These are phyloP conservation scores for Bruguiera parviflora DNA, from an alignment of 345 rosid species.

Conservation along the genomic window DNA sequence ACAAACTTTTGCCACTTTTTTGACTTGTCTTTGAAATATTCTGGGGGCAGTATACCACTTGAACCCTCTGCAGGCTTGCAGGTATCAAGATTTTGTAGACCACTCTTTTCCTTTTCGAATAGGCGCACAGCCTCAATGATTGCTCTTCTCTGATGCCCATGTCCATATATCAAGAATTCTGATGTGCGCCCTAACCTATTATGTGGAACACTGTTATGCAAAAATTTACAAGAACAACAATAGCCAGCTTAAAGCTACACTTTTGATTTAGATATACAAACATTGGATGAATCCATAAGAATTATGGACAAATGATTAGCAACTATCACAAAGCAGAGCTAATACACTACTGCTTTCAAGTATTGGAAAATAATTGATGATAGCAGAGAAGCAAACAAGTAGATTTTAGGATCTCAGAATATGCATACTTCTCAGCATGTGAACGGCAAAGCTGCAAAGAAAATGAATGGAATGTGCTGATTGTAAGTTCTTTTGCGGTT, in stretches of 20 bases:
- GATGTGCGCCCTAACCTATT: slow-evolving; percentile 75
- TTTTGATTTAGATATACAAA: neutral
- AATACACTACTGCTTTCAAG: too few relatives aligned
- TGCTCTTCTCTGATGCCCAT: slow-evolving; percentile 93
- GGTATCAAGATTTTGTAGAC: slow-evolving; percentile 22
- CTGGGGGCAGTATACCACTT: slow-evolving; percentile 37
- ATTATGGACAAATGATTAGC: neutral
- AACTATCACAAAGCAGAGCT: too few relatives aligned
- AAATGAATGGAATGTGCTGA: slow-evolving; percentile 95
- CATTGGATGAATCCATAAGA: neutral
- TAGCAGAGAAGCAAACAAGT: slow-evolving; percentile 5
- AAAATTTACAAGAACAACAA: neutral
- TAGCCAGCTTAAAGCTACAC: neutral
- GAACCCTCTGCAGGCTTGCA: slow-evolving; percentile 40
- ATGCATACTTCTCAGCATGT: slow-evolving; percentile 83
- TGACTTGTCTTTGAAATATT: slow-evolving; percentile 65
- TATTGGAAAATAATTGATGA: too few relatives aligned
- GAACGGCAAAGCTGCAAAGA: slow-evolving; percentile 87
- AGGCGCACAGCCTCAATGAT: slow-evolving; percentile 83
- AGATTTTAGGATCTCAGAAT: slow-evolving; percentile 11
- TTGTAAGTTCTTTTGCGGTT: slow-evolving; percentile 68
- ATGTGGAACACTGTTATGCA: slow-evolving; percentile 17
- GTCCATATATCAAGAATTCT: slow-evolving; percentile 84
- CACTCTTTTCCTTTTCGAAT: slow-evolving; percentile 53
- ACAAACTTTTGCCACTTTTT: slow-evolving; percentile 93